These are phyloP conservation scores for Podila horticola DNA, from an alignment of 192 early-diverging fungal species.

Conservation along the genomic window DNA sequence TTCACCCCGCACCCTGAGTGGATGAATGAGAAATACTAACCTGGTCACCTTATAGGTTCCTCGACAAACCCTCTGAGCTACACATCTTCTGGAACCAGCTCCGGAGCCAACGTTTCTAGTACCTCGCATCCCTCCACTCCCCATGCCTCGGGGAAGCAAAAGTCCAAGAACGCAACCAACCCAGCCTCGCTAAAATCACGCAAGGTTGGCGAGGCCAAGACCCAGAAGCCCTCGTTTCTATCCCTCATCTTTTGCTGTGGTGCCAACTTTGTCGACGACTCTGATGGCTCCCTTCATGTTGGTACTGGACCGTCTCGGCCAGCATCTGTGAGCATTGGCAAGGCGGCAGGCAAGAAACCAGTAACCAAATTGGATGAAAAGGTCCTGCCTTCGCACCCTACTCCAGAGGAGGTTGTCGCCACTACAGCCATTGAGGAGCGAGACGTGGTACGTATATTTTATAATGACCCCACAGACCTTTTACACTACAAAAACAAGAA, in stretches of 20 bases:
- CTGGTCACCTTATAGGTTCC: background rate
- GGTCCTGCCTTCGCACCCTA: background rate
- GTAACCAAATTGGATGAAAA: constrained; percentile 2
- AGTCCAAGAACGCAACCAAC: constrained; percentile 11
- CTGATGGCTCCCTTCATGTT: constrained; percentile 32
- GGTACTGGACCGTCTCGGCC: constrained; percentile 15
- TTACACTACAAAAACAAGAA: background rate
- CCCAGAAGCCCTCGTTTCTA: constrained; percentile 47
- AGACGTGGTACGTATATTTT: background rate
- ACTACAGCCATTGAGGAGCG: constrained; percentile 1
- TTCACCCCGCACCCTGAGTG: no score
- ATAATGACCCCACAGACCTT: background rate
- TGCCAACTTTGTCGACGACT: constrained; percentile 49
- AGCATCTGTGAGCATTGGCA: constrained; percentile 40
- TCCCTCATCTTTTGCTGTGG: constrained; percentile 53
- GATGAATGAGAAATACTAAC: no score
- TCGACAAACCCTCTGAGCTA: background rate
- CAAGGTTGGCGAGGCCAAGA: constrained; percentile 42
- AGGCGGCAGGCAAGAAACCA: constrained; percentile 33
- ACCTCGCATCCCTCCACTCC: constrained; percentile 4
- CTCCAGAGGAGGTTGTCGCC: background rate
- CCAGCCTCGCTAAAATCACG: constrained; percentile 27
- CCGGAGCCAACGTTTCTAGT: background rate
- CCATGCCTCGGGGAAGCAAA: background rate
- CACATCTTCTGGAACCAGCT: background rate